A percentile compares a stretch with the other conserved stretches of the same genome.
Conservation (phyloP, 1,284 basidiomycete genomes). For the Ustilago shanxiensis region DNA sequence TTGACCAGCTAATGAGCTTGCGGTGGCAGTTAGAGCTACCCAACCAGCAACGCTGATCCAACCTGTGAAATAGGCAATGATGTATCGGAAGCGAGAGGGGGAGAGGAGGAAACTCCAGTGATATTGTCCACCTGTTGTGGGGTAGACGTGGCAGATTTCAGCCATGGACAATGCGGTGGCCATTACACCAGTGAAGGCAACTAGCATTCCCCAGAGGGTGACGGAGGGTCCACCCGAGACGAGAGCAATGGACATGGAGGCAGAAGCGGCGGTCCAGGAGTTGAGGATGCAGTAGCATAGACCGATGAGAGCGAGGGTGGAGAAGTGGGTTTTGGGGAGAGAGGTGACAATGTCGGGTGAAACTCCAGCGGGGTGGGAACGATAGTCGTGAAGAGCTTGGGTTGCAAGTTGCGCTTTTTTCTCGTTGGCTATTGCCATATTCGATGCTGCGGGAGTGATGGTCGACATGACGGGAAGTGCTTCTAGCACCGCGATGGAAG, state of each 20-base stretch:
- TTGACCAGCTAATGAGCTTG: slow-evolving; percentile 56
- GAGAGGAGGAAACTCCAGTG: slow-evolving; percentile 70
- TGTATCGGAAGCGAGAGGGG: slow-evolving; percentile 60
- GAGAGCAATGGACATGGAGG: slow-evolving; percentile 62
- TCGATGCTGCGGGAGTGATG: neutral
- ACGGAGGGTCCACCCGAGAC: slow-evolving; percentile 70
- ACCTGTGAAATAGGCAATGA: slow-evolving; percentile 61
- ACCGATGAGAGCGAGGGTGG: slow-evolving; percentile 44
- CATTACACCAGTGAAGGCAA: slow-evolving; percentile 68
- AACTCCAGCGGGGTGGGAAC: slow-evolving; percentile 10
- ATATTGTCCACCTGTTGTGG: slow-evolving; percentile 70
- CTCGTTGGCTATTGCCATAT: slow-evolving; percentile 17
- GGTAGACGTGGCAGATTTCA: slow-evolving; percentile 65
- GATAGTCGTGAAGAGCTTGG: slow-evolving; percentile 40
- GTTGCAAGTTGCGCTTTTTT: slow-evolving; percentile 32
- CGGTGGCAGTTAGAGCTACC: slow-evolving; percentile 70
- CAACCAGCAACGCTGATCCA: slow-evolving; percentile 68
- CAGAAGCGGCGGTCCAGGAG: slow-evolving; percentile 66
- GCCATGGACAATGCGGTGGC: slow-evolving; percentile 69
- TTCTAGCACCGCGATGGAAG: too few relatives aligned
- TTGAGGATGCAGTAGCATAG: slow-evolving; percentile 62
- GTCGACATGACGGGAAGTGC: too few relatives aligned
- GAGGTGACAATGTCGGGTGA: neutral
- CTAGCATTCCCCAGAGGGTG: slow-evolving; percentile 70
- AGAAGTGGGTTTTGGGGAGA: slow-evolving; percentile 33